A percentile compares a stretch with the other conserved stretches of the same genome.
Conservation (phyloP, 257 asterid species). For the Misopates orontium region DNA sequence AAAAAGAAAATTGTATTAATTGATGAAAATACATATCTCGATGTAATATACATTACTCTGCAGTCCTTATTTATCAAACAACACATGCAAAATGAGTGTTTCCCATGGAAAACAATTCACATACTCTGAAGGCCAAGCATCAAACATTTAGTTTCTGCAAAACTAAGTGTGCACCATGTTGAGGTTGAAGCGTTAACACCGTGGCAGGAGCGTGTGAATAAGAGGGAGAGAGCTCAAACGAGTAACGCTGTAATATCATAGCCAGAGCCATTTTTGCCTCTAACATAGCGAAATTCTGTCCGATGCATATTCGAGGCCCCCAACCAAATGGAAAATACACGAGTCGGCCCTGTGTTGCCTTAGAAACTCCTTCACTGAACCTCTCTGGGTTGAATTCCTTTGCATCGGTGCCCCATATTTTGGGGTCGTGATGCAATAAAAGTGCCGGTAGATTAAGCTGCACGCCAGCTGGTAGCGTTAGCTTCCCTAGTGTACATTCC, state of each 20-base stretch:
- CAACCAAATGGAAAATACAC: conserved; percentile 45
- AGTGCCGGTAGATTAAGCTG: conserved; percentile 35
- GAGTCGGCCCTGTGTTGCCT: conserved; percentile 37
- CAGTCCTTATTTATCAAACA: conserved; percentile 7
- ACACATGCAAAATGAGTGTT: background rate
- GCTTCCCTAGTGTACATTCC: conserved; percentile 36
- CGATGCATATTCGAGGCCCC: conserved; percentile 62
- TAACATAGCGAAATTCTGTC: conserved; percentile 51
- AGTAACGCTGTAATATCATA: conserved; percentile 41
- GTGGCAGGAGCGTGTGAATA: conserved; percentile 51
- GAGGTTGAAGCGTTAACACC: conserved; percentile 38
- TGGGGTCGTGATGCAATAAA: conserved; percentile 36
- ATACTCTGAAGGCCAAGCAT: background rate
- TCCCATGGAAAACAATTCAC: too few relatives aligned
- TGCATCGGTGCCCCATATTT: conserved; percentile 59
- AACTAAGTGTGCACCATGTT: conserved; percentile 47
- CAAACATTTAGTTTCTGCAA: conserved; percentile 16
- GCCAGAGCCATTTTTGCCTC: conserved; percentile 57
- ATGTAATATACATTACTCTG: too few relatives aligned
- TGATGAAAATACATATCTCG: too few relatives aligned
- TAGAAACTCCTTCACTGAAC: conserved; percentile 44
- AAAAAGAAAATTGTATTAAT: too few relatives aligned
- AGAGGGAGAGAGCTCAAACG: conserved; percentile 50
- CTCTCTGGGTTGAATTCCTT: conserved; percentile 59
- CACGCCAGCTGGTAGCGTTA: conserved; percentile 45